A percentile compares a stretch with the other conserved stretches of the same genome.
Conservation (phyloP, 2,329 filamentous ascomycete genomes). For the Erysiphe neolycopersici region DNA sequence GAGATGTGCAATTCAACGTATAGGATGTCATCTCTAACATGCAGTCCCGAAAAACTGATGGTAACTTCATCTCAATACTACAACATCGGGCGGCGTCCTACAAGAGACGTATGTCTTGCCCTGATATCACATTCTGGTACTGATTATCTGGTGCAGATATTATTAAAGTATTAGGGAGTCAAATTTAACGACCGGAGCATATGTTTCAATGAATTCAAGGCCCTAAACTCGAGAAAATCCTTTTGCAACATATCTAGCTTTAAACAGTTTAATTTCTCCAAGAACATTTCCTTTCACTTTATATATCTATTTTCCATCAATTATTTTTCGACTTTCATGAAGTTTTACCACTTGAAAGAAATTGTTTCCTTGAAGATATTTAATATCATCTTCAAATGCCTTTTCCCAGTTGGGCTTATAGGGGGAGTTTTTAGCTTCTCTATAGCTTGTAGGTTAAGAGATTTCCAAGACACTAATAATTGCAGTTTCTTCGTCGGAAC, state of each 20-base stretch:
- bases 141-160: too few species aligned
- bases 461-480: background rate
- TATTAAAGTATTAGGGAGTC: too few species aligned
- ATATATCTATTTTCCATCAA: background rate
- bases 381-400: background rate
- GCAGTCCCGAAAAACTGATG: too few species aligned
- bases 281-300: background rate
- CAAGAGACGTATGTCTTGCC: too few species aligned
- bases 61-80: too few species aligned
- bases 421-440: background rate
- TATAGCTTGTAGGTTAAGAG: background rate
- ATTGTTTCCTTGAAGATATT: background rate
- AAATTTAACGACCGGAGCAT: background rate
- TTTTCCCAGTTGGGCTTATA: background rate
- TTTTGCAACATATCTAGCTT: too few species aligned
- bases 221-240: too few species aligned
- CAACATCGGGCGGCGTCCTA: too few species aligned
- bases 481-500: background rate
- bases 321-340: background rate
- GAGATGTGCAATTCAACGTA: too few species aligned
- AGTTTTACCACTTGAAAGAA: background rate
- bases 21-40: too few species aligned
- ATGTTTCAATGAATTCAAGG: background rate
- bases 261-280: background rate
- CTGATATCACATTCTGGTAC: too few species aligned